Conservation (phyloP, 2,329 filamentous ascomycete genomes). For the Colletotrichum tropicale region DNA sequence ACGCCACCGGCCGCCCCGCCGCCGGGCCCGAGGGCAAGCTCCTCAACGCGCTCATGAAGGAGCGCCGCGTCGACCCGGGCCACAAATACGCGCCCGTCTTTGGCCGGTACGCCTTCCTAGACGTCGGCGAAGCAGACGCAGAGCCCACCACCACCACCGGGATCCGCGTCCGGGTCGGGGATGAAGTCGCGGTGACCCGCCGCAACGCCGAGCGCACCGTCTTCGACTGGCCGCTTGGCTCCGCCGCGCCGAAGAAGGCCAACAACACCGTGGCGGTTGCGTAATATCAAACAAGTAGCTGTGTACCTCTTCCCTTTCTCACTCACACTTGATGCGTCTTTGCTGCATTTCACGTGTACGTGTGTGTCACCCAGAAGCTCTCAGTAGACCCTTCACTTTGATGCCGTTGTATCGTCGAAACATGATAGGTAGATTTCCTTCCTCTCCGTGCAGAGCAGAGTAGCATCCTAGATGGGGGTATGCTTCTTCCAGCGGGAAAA, state of each 20-base stretch:
- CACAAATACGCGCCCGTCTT: conserved; percentile 73
- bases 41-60: conserved; percentile 72
- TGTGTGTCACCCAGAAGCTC: background rate
- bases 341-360: background rate
- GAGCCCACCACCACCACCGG: conserved; percentile 6
- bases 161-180: conserved; percentile 54
- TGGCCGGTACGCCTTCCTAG: conserved; percentile 73
- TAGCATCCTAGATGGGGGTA: background rate
- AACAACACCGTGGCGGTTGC: conserved; percentile 1
- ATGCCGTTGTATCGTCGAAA: background rate
- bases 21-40: conserved; percentile 63
- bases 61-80: conserved; percentile 74
- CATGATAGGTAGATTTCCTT: background rate
- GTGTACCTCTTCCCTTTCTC: background rate
- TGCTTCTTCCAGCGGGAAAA: background rate
- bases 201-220: conserved; percentile 56
- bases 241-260: background rate
- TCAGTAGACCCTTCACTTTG: background rate
- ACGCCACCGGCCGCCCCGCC: conserved; percentile 64
- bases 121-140: background rate
- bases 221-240: conserved; percentile 52
- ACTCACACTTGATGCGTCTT: background rate
- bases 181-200: conserved; percentile 57
- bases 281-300: background rate
- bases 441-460: background rate